Evolutionary conservation across 257 asterid species (phyloP), one percentile per base, ranked within the genome.

Genomic region (Penstemon eatonii): DNA sequence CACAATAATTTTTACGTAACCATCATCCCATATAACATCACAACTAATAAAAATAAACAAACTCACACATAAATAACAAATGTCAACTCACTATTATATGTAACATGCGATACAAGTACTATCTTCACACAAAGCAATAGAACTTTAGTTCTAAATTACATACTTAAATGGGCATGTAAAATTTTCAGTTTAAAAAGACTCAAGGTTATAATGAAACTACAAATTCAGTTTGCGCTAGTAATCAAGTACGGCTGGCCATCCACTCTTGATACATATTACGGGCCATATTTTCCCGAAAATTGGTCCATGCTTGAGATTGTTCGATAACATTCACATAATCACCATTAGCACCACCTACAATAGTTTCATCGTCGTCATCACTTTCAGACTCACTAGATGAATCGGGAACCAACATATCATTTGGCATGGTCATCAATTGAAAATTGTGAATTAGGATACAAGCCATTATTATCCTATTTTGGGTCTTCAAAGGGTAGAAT

Each of bases 311-410:
- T 33, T n/a, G 36, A 9, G 19, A 5, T 4, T 25, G 8, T 18
- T 58, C 46, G 3, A 11, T 3, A 6, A 12, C 63, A 13, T 58
- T 25, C 33, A 25, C 63, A 58, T 7, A 13, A 10, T 25, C 37
- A 7, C 13, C 63, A 9, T 56, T 25, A 25, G 33, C 33, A 25
- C 33, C 33, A 25, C 33, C 33, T 25, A 25, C 33, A 25, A 25
- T 1, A 25, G 33, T 25, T 25, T 25, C 62, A 36, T 58, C 63
- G 13, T 58, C 63, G 3, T 58, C 63, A 36, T 58, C 63, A 58
- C 42, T 42, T 10, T 58, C 46, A 8, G 33, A 25, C 33, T 25
- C 33, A 1, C 33, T 25, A 25, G 33, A 25, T 25, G 33, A 25
- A 37, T 36, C 12, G 44, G 44, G 41, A 25, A 25, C 33, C 33